A percentile compares a stretch with the other conserved stretches of the same genome.
phyloP scores from a whole-genome alignment of 139 green algal genomes.

The Zygnema cylindricum region DNA sequence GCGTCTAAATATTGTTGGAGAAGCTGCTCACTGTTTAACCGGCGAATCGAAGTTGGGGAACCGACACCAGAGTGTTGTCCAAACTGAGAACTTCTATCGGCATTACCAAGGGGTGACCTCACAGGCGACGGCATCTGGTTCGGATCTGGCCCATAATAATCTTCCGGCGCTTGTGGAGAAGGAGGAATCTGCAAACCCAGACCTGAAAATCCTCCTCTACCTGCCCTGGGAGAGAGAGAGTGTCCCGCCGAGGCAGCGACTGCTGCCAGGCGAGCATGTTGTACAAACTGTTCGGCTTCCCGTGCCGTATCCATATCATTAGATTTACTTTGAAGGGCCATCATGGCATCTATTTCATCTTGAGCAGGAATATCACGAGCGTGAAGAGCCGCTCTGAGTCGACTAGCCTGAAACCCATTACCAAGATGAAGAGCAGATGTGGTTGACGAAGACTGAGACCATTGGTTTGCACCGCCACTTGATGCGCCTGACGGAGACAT shows the following conservation, averaged over 20 bases:
- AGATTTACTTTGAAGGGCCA: slow-evolving; percentile 12
- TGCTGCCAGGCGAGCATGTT: slow-evolving; percentile 18
- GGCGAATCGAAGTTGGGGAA: neutral
- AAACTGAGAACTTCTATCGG: neutral
- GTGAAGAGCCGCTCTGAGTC: slow-evolving; percentile 31
- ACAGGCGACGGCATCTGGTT: slow-evolving; percentile 20
- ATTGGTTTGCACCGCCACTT: neutral
- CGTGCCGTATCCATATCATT: neutral
- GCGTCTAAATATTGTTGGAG: neutral
- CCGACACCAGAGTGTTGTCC: neutral
- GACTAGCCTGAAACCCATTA: slow-evolving; percentile 14
- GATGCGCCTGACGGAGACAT: slow-evolving; percentile 14
- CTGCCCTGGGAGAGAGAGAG: neutral
- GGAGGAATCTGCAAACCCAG: slow-evolving; percentile 40
- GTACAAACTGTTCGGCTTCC: neutral
- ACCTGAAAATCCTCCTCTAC: neutral
- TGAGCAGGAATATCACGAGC: slow-evolving; percentile 33
- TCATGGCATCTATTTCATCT: slow-evolving; percentile 22
- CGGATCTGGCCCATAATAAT: neutral
- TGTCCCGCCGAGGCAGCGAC: neutral
- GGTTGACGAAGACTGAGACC: slow-evolving; percentile 10
- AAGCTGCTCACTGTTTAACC: neutral
- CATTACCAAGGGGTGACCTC: neutral
- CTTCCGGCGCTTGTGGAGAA: neutral
- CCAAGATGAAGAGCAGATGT: slow-evolving; percentile 20